phyloP scores from a whole-genome alignment of 2,329 filamentous ascomycete genomes.

The Fusarium haematococcum region DNA sequence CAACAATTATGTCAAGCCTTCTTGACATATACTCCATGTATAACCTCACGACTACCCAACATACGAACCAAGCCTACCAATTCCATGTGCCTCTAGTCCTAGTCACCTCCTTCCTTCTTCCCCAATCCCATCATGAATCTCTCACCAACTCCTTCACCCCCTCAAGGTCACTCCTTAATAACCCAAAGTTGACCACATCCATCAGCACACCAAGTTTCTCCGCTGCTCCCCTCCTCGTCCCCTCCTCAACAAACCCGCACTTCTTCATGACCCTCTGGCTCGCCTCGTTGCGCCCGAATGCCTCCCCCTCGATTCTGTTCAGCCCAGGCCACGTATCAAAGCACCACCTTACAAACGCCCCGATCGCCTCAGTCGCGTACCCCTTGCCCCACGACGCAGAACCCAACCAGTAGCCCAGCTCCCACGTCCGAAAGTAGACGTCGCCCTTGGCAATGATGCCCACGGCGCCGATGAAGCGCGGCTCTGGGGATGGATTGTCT shows the following conservation, averaged over 20 bases:
- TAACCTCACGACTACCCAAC: background rate
- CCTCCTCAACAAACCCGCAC: slow-evolving; percentile 58
- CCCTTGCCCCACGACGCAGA: slow-evolving; percentile 59
- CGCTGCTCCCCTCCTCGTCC: slow-evolving; percentile 53
- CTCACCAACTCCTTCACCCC: background rate
- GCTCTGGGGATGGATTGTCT: slow-evolving; percentile 42
- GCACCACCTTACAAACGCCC: slow-evolving; percentile 56
- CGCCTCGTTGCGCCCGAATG: slow-evolving; percentile 53
- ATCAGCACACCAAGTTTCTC: slow-evolving; percentile 56
- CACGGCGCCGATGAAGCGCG: slow-evolving; percentile 54
- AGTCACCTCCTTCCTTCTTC: background rate
- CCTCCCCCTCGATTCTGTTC: slow-evolving; percentile 55
- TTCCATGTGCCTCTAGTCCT: background rate
- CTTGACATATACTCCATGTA: background rate
- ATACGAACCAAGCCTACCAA: background rate
- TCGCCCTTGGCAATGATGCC: slow-evolving; percentile 53
- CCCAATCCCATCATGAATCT: background rate
- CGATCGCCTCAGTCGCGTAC: slow-evolving; percentile 55
- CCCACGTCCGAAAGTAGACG: slow-evolving; percentile 56
- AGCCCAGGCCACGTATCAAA: slow-evolving; percentile 57
- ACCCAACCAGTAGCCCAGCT: slow-evolving; percentile 64
- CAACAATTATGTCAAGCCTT: background rate
- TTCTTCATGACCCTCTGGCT: slow-evolving; percentile 58
- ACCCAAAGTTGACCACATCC: slow-evolving; percentile 53
- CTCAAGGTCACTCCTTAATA: slow-evolving; percentile 53